Evolutionary conservation across 164 flowering plant genomes (phyloP).

Genomic region (Chloranthus sessilifolius): DNA sequence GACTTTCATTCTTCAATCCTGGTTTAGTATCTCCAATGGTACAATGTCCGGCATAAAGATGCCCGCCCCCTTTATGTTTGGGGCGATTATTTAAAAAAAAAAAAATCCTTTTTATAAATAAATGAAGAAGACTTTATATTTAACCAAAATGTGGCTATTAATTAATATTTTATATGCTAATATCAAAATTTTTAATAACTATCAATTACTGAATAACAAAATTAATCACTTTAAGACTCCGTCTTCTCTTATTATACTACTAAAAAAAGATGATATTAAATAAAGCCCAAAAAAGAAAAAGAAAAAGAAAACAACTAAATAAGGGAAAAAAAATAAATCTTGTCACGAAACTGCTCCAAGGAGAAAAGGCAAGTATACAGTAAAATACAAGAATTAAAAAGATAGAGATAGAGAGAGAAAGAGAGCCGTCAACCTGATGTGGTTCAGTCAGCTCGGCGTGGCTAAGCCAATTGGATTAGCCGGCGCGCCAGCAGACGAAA

Average conservation of each 20-base stretch:
- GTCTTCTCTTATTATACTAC: background rate
- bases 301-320: too few species aligned
- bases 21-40: too few species aligned
- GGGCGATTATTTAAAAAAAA: too few species aligned
- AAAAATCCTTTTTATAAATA: too few species aligned
- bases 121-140: too few species aligned
- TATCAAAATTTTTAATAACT: background rate
- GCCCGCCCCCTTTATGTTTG: too few species aligned
- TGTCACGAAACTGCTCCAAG: too few species aligned
- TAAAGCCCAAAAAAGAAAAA: background rate
- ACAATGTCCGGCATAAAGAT: too few species aligned
- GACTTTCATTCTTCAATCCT: too few species aligned
- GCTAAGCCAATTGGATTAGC: slow-evolving; percentile 1
- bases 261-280: background rate
- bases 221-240: background rate
- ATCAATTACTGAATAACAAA: background rate
- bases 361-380: slow-evolving; percentile 6
- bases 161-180: too few species aligned
- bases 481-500: slow-evolving; percentile 22
- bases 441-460: slow-evolving; percentile 6
- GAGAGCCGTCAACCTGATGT: background rate
- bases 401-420: background rate
- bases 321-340: background rate
- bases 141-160: background rate
- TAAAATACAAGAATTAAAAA: slow-evolving; percentile 17